These are phyloP conservation scores for Syzygium malaccense DNA, from an alignment of 441 rosid species.

Conservation along the genomic window DNA sequence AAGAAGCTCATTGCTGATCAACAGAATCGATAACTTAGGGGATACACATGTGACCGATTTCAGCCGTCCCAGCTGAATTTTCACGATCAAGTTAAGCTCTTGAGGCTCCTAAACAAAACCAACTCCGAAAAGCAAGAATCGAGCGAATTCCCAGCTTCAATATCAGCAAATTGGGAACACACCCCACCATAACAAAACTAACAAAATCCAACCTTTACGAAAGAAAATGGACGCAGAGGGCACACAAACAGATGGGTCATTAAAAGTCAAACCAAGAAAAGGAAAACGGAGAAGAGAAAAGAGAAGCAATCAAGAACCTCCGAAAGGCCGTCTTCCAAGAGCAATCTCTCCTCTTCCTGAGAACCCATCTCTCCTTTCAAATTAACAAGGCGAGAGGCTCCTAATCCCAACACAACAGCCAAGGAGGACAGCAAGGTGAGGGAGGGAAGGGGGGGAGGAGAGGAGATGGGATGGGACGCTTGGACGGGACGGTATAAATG, in stretches of 20 bases:
- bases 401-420: not conserved
- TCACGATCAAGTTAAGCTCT: not conserved
- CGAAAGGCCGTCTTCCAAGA: constrained; percentile 25
- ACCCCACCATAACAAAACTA: not conserved
- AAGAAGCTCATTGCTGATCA: not conserved
- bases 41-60: not conserved
- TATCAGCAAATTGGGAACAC: not conserved
- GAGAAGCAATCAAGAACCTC: constrained; percentile 8
- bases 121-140: not conserved
- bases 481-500: not conserved
- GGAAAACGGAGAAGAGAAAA: not conserved
- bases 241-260: not conserved
- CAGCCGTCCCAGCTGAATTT: not conserved
- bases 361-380: constrained; percentile 17
- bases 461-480: not conserved
- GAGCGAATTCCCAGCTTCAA: not conserved
- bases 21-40: not conserved
- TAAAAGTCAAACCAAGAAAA: not conserved
- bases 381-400: not conserved
- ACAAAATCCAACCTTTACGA: not conserved
- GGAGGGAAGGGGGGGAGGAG: not conserved
- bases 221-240: not conserved
- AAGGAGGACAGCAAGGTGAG: not conserved
- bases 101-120: not conserved
- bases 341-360: constrained; percentile 21